Percentiles rank a stretch among this genome's conserved stretches.
Evolutionary conservation across 2,329 filamentous ascomycete genomes (phyloP).

Genomic region (Hansfordia pulvinata): DNA sequence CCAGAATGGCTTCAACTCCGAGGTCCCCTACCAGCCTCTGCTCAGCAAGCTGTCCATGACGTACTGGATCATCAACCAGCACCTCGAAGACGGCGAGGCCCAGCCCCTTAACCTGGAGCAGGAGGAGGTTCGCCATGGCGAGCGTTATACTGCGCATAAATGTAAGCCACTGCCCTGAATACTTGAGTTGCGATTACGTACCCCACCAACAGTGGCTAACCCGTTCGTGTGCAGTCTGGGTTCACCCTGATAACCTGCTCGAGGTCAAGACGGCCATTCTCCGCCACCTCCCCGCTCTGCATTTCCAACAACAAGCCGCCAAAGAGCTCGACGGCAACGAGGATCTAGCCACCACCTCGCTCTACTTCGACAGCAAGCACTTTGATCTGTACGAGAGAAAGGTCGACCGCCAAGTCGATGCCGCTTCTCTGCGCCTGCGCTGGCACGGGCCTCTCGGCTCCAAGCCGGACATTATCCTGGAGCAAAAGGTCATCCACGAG

Average conservation of each 20-base stretch:
- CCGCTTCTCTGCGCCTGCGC: slow-evolving; percentile 70
- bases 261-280: slow-evolving; percentile 96
- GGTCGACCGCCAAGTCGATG: slow-evolving; percentile 60
- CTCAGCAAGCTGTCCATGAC: slow-evolving; percentile 86
- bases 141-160: slow-evolving; percentile 75
- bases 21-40: slow-evolving; percentile 75
- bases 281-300: slow-evolving; percentile 75
- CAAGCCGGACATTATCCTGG: slow-evolving; percentile 69
- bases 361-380: slow-evolving; percentile 84
- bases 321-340: slow-evolving; percentile 70
- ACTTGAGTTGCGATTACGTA: neutral
- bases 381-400: slow-evolving; percentile 84
- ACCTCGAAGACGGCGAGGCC: slow-evolving; percentile 46
- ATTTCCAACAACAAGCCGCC: slow-evolving; percentile 80
- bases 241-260: slow-evolving; percentile 86
- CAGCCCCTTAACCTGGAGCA: slow-evolving; percentile 32
- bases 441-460: slow-evolving; percentile 82
- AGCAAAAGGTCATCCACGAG: slow-evolving; percentile 76
- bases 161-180: slow-evolving; percentile 36
- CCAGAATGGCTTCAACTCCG: slow-evolving; percentile 87
- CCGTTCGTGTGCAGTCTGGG: slow-evolving; percentile 53
- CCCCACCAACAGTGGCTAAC: neutral
- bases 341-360: slow-evolving; percentile 84
- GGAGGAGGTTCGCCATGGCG: slow-evolving; percentile 46
- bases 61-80: slow-evolving; percentile 87